Evolutionary conservation across 495 filamentous ascomycete species (phyloP), one percentile per base, ranked within the genome.

Genomic region (Penicillium longicatenatum): DNA sequence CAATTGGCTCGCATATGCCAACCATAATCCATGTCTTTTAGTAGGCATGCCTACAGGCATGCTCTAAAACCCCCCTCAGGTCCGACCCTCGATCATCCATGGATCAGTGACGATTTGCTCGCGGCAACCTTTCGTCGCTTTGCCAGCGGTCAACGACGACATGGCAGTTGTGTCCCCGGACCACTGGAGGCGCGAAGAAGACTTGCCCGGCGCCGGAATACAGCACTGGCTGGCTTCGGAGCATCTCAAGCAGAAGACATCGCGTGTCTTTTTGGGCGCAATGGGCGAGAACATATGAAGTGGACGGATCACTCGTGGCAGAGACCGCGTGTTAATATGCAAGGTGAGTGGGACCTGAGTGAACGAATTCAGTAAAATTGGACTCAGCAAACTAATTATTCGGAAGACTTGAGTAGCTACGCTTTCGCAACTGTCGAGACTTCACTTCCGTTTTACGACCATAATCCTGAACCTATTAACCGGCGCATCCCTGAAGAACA

Each of bases 181-280:
- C 83, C 83, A 49, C 65, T 86, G 65, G 83, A 86, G 67, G 82
- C 82, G n/a, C 73, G 79, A 46, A 75, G 78, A 63, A 74, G 83
- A 39, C 66, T 79, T 53, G 74, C 80, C 6, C 82, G 74, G 63
- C 66, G 83, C 50, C 69, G 75, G 31, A 84, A 81, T 61, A 76
- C 79, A 42, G 77, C 73, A 4, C 50, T 83, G 5, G 75, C 79
- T 30, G 67, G 72, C 6, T 44, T 73, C 21, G 71, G 59, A 17
- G 66, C 65, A 8, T 70, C 65, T 0, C 55, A 70, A 6, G 51
- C 59, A 35, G 71, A 73, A 24, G 72, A 78, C 62, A 68, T 79
- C 44, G 71, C 70, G 14, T 70, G 66, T 62, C 58, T 78, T 48
- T 76, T 79, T 62, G 77, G 77, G 14, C 68, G 67, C 42, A 70